Evolutionary conservation across 192 early-diverging fungal genomes (phyloP), one percentile per base, ranked within the genome.

Genomic region (Oehlia diaphana): DNA sequence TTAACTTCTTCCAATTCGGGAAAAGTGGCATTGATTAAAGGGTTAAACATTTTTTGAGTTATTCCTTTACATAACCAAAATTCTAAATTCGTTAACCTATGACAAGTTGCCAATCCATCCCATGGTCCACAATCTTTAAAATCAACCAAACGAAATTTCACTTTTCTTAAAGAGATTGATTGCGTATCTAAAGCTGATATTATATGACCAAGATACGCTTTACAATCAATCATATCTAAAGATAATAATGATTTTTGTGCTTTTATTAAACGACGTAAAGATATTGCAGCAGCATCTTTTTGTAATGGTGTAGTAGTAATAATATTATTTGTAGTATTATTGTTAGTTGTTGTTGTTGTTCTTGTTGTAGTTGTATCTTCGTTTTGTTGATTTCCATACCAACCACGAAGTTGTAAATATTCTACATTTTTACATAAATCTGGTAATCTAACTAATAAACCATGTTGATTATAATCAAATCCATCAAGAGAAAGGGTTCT

Each of bases 51-150:
- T 8, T 74, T 62, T 33, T 50, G 26, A 9, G 72, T 74, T 8
- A 74, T 74, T 14, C 72, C 72, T 61, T 35, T n/a, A 53, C 72
- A 74, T 23, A 61, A 50, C 50, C 47, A 61, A 61, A 74, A 74
- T 35, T 74, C 72, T 16, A 74, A 61, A 23, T 62, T 74, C 37
- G 50, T 62, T 58, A 74, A 13, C 10, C 31, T 58, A 2, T 33
- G 26, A 35, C 72, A 74, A 35, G 49, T 35, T 0, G 50, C 58
- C 21, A 74, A 35, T 1, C 50, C 49, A 16, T 74, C 50, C 72
- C 72, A 74, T 21, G 72, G 58, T 7, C 72, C 47, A 61, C 72
- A 74, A 61, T 74, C 50, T 39, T 62, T 39, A 62, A 74, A 74
- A 74, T 74, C 35, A 3, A 74, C 72, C 4, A 50, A 31, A 1